A percentile compares a stretch with the other conserved stretches of the same genome.
Evolutionary conservation across 2,329 filamentous ascomycete genomes (phyloP).

Genomic region (Aspergillus uvarum): DNA sequence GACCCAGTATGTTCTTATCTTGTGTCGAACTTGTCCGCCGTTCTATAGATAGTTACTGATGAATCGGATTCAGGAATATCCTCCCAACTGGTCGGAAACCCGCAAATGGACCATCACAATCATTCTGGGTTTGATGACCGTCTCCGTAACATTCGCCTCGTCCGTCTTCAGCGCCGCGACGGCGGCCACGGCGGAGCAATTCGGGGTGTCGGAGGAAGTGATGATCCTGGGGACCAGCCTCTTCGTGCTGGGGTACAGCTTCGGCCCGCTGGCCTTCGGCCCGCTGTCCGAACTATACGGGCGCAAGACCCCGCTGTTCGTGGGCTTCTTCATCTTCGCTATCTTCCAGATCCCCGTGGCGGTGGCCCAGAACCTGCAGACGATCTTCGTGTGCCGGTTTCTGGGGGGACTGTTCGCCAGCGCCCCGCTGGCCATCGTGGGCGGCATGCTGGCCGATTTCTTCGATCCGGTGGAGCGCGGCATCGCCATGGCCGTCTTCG

Average conservation of each 20-base stretch:
- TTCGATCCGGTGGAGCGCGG: conserved; percentile 51
- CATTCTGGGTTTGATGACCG: conserved; percentile 43
- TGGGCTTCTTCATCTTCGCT: conserved; percentile 48
- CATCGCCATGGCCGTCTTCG: conserved; percentile 49
- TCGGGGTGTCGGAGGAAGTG: conserved; percentile 48
- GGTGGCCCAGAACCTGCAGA: conserved; percentile 52
- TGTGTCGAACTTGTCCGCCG: background rate
- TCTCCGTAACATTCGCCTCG: conserved; percentile 50
- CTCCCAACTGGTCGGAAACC: background rate
- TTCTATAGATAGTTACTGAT: background rate
- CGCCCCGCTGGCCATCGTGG: conserved; percentile 52
- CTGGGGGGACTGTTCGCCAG: conserved; percentile 52
- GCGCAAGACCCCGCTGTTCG: conserved; percentile 48
- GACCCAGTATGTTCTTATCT: background rate
- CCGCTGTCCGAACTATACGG: conserved; percentile 51
- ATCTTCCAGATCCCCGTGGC: conserved; percentile 57
- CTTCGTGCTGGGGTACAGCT: conserved; percentile 48
- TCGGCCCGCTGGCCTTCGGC: conserved; percentile 43
- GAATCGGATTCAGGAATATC: background rate
- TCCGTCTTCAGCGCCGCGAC: conserved; percentile 50
- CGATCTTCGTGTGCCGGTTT: conserved; percentile 55
- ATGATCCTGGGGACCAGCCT: conserved; percentile 52
- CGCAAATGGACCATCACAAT: conserved; percentile 47
- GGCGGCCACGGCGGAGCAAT: conserved; percentile 42
- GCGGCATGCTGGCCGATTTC: conserved; percentile 52